Base-by-base conservation (phyloP, 78 protist genomes). In the Creolimax fragrantissima region DNA sequence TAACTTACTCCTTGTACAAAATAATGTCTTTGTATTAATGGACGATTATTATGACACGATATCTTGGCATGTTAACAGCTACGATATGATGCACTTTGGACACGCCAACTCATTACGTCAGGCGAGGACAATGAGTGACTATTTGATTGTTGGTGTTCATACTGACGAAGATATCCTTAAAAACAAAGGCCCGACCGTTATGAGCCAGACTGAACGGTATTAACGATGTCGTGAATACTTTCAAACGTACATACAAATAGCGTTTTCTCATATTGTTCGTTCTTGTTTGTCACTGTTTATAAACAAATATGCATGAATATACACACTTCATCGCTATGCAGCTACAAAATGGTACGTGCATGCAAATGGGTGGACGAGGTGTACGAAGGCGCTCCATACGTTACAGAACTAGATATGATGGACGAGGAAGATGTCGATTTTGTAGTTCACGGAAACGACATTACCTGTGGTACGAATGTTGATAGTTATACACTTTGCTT, bases 351-450 rank as follows among this genome's bases (percentile, higher is more conserved):
- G 90, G 91, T 92, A 39, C 89, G 95, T 43, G 98, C 98, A 5
- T 95, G 97, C 93, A 97, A 96, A 58, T 98, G 99, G 99, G 98
- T 96, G 3, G 98, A 98, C 81, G 96, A 96, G 83, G 98, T 98
- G 67, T 97, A 95, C 17, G 95, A 92, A 85, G 98, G 58, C 47
- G 97, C 95, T 3, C 99, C 99, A 37, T 96, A 95, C 90, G 83
- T 44, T 32, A 90, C 96, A 35, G 45, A 91, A 3, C 92, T 93
- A 2, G 95, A 93, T 4, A n/a, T 86, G 39, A 66, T 96, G 41
- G 95, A 96, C 86, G 4, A 42, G 5, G 1, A 92, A 86, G 92
- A 93, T 81, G 39, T 89, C 90, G 97, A 96, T 43, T 92, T 94
- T 41, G 66, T 91, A 83, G 96, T 93, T 17, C 97, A 96, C 45